These are phyloP conservation scores for Heterobasidion annosum DNA, from an alignment of 1,284 basidiomycete species.

Conservation along the genomic window DNA sequence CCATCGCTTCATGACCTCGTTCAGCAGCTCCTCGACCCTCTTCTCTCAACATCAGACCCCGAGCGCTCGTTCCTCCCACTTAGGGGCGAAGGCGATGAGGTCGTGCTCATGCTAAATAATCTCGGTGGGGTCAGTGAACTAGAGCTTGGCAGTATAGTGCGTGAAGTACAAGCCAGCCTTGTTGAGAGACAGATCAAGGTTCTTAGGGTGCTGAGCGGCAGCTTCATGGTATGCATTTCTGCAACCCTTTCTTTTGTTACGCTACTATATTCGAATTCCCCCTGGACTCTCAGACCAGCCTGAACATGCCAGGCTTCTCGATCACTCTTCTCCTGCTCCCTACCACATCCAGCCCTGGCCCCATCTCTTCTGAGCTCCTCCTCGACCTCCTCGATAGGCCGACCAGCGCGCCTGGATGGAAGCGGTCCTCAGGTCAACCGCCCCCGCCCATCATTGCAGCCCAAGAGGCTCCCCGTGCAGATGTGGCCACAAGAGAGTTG, in stretches of 20 bases:
- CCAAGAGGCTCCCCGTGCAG: conserved; percentile 5
- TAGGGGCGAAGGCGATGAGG: conserved; percentile 53
- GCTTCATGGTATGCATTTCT: conserved; percentile 63
- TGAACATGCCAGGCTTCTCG: conserved; percentile 95
- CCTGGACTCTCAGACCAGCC: conserved; percentile 54
- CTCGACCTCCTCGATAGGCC: conserved; percentile 74
- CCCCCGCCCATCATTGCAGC: conserved; percentile 18
- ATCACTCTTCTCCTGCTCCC: conserved; percentile 82
- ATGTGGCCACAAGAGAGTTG: too few species aligned
- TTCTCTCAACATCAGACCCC: conserved; percentile 67
- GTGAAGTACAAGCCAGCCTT: conserved; percentile 51
- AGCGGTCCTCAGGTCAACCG: conserved; percentile 49
- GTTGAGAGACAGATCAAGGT: conserved; percentile 47
- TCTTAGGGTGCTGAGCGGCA: conserved; percentile 64
- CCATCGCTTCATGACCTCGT: conserved; percentile 67
- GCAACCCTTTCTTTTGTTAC: background rate
- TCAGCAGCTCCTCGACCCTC: conserved; percentile 59
- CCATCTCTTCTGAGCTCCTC: conserved; percentile 36
- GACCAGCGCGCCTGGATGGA: conserved; percentile 78
- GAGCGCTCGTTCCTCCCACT: conserved; percentile 87
- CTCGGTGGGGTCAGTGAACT: conserved; percentile 83
- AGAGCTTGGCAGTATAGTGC: conserved; percentile 67
- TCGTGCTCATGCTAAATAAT: conserved; percentile 72
- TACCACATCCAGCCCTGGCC: conserved; percentile 24
- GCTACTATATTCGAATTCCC: background rate